A percentile compares a stretch with the other conserved stretches of the same genome.
phyloP scores from a whole-genome alignment of 1,284 basidiomycete species.

The Agroathelia rolfsii region DNA sequence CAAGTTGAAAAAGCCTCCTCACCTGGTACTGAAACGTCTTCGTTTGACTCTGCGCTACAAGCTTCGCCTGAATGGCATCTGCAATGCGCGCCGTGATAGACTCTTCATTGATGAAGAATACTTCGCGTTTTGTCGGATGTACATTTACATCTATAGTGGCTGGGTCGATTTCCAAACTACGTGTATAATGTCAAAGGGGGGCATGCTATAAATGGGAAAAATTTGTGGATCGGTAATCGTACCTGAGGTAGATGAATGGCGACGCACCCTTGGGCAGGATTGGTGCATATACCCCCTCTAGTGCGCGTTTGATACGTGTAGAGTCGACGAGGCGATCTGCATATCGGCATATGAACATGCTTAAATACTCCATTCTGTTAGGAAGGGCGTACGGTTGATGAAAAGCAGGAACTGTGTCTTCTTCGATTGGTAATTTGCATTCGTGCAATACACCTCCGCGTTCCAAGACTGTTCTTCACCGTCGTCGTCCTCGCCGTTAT shows the following conservation, averaged over 20 bases:
- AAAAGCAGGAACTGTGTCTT: constrained; percentile 86
- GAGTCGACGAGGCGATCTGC: constrained; percentile 93
- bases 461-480: constrained; percentile 44
- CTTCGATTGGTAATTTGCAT: constrained; percentile 84
- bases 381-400: constrained; percentile 80
- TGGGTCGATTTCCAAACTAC: constrained; percentile 76
- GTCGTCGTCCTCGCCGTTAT: constrained; percentile 14
- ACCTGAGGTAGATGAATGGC: constrained; percentile 93
- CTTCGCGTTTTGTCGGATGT: constrained; percentile 95
- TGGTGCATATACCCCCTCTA: constrained; percentile 80
- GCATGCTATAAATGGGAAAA: constrained; percentile 5
- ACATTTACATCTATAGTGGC: constrained; percentile 94
- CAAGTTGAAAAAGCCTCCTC: constrained; percentile 7
- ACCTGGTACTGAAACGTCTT: constrained; percentile 82
- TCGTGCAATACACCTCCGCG: constrained; percentile 74
- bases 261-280: constrained; percentile 87
- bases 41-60: constrained; percentile 62
- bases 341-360: constrained; percentile 1
- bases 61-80: constrained; percentile 55
- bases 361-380: not conserved
- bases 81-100: constrained; percentile 75
- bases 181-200: too few species aligned
- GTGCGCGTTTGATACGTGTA: constrained; percentile 73
- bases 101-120: constrained; percentile 93
- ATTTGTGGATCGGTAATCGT: not conserved